A percentile compares a stretch with the other conserved stretches of the same genome.
These are phyloP conservation scores for Pyrus bretschneideri DNA, from an alignment of 306 rosid species.

Conservation along the genomic window DNA sequence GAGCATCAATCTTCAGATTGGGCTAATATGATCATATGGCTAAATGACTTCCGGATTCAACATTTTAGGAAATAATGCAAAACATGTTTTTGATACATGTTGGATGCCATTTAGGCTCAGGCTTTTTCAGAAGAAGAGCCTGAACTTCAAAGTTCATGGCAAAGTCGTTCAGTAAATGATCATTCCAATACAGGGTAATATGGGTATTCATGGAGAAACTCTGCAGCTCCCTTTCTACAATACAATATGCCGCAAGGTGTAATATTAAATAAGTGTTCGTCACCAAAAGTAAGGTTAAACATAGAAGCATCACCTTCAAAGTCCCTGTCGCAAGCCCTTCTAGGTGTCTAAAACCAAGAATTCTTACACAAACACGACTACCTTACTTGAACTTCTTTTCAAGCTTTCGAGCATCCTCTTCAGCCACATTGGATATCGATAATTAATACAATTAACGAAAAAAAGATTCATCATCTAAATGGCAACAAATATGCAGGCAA, in stretches of 20 bases:
- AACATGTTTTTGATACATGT: not conserved
- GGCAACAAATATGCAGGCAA: conserved; percentile 4
- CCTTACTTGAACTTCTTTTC: conserved; percentile 91
- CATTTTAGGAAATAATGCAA: not conserved
- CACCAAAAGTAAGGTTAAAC: not conserved
- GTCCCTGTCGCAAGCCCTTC: conserved; percentile 92
- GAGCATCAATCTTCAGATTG: not conserved
- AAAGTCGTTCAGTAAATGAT: not conserved
- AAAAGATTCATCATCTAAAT: not conserved
- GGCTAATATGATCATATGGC: not conserved
- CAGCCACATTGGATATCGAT: conserved; percentile 79
- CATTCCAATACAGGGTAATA: not conserved
- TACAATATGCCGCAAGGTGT: not conserved
- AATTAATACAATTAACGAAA: conserved; percentile 6
- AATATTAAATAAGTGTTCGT: not conserved
- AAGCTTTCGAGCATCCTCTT: conserved; percentile 59
- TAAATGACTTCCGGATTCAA: not conserved
- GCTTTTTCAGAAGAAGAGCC: not conserved
- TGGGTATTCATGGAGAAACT: not conserved
- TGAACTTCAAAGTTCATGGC: not conserved
- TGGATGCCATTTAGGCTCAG: not conserved
- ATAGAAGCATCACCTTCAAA: conserved; percentile 55
- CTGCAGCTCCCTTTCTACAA: not conserved
- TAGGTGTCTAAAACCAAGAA: conserved; percentile 80
- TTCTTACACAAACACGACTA: conserved; percentile 65